Base-by-base conservation (phyloP, 2,329 filamentous ascomycete species). In the Rhytidhysteron rufulum region DNA sequence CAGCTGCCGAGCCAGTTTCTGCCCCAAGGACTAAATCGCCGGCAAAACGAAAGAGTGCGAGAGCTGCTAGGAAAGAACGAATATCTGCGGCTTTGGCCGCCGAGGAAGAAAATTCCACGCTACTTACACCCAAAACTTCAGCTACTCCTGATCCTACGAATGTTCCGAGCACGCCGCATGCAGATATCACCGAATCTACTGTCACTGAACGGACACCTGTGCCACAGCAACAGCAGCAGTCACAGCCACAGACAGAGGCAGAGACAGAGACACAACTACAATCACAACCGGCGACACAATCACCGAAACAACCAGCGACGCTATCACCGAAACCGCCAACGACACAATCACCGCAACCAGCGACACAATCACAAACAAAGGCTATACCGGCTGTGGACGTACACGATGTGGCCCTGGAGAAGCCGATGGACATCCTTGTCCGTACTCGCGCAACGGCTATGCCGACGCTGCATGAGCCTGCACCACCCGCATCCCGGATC, bases 381-480 rank as follows among this genome's bases (percentile, higher is more conserved):
- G 68, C 72, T 1, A 68, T 83, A 33, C 86, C 86, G 63, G 85
- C 86, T 29, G 79, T 91, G 56, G 86, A 83, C 50, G 75, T 87
- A 2, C 82, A 88, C 68, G 80, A 88, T 52, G 86, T 87, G 1
- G 74, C 88, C 42, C 68, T 95, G 51, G 89, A 95, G 58, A 87
- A 81, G 62, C 91, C 91, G 0, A 90, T 95, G 84, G 91, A 96
- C 56, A 95, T 97, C 51, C 82, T 95, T 35, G 74, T 95, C 43
- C 91, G 94, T 67, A 88, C 89, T 34, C 83, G 90, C 44, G 85
- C 84, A 24, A 75, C 80, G 2, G 73, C 65, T 3, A 65, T 82
- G 19, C 68, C 74, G 5, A 77, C 79, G 0, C 69, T 81, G n/a
- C 79, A 87, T 31, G 86, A 95, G 62, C 81, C 88, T 19, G 79